These are phyloP conservation scores for Fraxinus cuspidata DNA, from an alignment of 257 asterid genomes.

Conservation along the genomic window DNA sequence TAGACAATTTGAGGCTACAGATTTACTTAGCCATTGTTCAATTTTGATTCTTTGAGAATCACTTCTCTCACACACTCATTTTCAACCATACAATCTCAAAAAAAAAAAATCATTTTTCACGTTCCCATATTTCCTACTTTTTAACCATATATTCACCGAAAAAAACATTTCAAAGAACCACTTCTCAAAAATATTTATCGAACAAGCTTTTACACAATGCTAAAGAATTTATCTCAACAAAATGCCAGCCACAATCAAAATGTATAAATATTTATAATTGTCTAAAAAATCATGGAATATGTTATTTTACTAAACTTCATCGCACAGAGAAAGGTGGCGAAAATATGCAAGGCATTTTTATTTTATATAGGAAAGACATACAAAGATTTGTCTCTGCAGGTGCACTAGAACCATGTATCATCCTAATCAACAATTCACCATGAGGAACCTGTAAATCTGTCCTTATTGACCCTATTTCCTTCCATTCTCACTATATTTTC, in stretches of 20 bases:
- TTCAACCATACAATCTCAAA: too few relatives aligned
- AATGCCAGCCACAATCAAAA: not conserved
- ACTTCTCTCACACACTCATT: too few relatives aligned
- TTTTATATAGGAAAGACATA: not conserved
- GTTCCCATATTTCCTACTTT: too few relatives aligned
- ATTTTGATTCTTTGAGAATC: too few relatives aligned
- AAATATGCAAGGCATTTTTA: not conserved
- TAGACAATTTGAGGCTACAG: not conserved
- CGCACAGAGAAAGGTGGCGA: not conserved
- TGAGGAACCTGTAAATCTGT: too few relatives aligned
- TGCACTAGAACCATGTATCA: not conserved
- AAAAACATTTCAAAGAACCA: too few relatives aligned
- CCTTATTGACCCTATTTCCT: not conserved
- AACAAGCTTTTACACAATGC: not conserved
- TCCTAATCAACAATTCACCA: not conserved
- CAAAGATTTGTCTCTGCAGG: not conserved
- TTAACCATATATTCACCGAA: too few relatives aligned
- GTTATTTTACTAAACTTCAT: not conserved
- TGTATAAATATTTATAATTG: too few relatives aligned
- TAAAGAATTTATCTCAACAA: not conserved
- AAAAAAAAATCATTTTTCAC: too few relatives aligned
- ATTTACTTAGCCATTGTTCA: not conserved
- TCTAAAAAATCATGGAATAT: not conserved
- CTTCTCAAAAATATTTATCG: too few relatives aligned
- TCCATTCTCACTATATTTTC: not conserved